These are phyloP conservation scores for Chrysanthemum makinoi DNA, from an alignment of 129 eudicot genomes.

Conservation along the genomic window DNA sequence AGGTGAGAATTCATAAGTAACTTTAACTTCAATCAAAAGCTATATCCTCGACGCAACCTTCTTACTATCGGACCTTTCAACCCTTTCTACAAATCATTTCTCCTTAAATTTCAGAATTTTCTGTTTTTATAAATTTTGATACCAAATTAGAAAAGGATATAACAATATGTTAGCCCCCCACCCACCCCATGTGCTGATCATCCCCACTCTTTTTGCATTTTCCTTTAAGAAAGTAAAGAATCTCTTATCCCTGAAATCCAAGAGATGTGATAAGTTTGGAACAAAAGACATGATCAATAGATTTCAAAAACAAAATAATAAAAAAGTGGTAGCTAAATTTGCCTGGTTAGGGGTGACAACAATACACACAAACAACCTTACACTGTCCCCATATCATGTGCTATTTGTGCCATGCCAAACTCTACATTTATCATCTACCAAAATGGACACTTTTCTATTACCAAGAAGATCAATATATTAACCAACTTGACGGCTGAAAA, in stretches of 20 bases:
- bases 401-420: constrained; percentile 33
- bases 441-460: constrained; percentile 33
- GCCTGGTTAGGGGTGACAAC: constrained; percentile 64
- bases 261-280: constrained; percentile 26
- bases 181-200: constrained; percentile 28
- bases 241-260: constrained; percentile 33
- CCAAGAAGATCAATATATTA: constrained; percentile 26
- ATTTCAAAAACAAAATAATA: constrained; percentile 28
- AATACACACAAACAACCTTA: constrained; percentile 37
- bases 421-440: constrained; percentile 32
- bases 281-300: constrained; percentile 42
- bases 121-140: too few relatives aligned
- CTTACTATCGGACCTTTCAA: too few relatives aligned
- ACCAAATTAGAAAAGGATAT: too few relatives aligned
- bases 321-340: constrained; percentile 33
- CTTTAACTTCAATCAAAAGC: neutral
- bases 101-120: too few relatives aligned
- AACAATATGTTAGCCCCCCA: too few relatives aligned
- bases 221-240: constrained; percentile 27
- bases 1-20: neutral
- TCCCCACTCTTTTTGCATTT: constrained; percentile 31
- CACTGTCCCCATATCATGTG: constrained; percentile 69
- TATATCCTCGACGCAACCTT: too few relatives aligned
- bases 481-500: neutral
- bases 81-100: too few relatives aligned